Conservation (phyloP, 2,329 filamentous ascomycete genomes). For the Talaromyces sp. region DNA sequence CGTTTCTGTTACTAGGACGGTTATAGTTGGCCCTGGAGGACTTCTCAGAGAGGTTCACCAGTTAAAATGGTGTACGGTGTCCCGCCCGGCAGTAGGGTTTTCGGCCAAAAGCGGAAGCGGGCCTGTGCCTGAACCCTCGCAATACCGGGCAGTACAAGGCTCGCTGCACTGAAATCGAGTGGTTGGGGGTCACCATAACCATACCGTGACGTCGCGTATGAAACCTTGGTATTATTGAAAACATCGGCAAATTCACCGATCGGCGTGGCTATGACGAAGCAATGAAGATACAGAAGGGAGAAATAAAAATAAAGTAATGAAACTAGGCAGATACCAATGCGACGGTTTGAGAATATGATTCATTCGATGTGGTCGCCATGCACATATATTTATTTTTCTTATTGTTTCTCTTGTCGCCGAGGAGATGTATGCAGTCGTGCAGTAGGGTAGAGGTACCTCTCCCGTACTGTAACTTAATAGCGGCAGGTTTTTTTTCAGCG, state of each 20-base stretch:
- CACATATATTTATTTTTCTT: too few species aligned
- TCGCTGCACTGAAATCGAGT: slow-evolving; percentile 1
- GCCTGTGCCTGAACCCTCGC: slow-evolving; percentile 13
- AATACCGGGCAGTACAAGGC: slow-evolving; percentile 12
- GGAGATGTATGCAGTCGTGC: not conserved
- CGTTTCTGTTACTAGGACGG: not conserved
- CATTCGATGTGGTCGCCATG: too few species aligned
- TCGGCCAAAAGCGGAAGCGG: not conserved
- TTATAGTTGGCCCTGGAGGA: not conserved
- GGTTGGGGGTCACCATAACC: slow-evolving; percentile 8
- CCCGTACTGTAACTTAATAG: not conserved
- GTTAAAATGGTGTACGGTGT: not conserved
- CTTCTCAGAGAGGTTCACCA: too few species aligned
- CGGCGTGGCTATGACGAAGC: too few species aligned
- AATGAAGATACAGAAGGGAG: too few species aligned
- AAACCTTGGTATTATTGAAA: not conserved
- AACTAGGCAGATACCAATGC: too few species aligned
- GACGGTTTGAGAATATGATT: too few species aligned
- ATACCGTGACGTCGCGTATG: slow-evolving; percentile 18
- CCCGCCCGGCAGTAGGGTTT: not conserved
- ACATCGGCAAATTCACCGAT: not conserved
- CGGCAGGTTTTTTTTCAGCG: slow-evolving; percentile 4
- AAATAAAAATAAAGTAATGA: too few species aligned
- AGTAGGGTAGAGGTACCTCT: not conserved
- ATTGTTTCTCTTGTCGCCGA: not conserved